These are phyloP conservation scores for Fusarium sambucinum DNA, from an alignment of 2,329 filamentous ascomycete genomes.

Conservation along the genomic window DNA sequence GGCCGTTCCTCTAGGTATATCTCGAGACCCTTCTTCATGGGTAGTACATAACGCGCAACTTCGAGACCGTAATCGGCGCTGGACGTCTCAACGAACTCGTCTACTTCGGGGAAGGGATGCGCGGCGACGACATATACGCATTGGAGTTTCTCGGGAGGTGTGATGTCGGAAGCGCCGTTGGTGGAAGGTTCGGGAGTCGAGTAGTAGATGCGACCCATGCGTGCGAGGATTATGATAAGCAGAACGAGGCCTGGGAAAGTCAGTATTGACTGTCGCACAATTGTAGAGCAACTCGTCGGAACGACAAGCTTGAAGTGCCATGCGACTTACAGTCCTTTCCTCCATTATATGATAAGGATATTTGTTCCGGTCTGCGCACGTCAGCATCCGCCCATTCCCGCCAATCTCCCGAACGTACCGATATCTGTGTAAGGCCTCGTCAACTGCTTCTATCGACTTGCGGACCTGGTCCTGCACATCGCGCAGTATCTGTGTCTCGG, in stretches of 20 bases:
- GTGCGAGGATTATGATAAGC: slow-evolving; percentile 84
- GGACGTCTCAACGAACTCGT: slow-evolving; percentile 81
- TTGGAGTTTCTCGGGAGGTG: slow-evolving; percentile 67
- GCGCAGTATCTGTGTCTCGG: slow-evolving; percentile 67
- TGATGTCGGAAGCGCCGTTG: slow-evolving; percentile 30
- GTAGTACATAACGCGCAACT: slow-evolving; percentile 77
- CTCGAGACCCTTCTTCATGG: slow-evolving; percentile 85
- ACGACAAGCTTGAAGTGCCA: rapidly evolving
- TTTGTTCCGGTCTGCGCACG: slow-evolving; percentile 73
- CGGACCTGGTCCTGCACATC: slow-evolving; percentile 80
- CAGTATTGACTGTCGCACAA: background rate
- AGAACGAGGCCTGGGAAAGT: slow-evolving; percentile 75
- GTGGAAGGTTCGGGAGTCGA: slow-evolving; percentile 43
- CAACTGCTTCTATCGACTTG: slow-evolving; percentile 78
- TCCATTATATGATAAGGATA: slow-evolving; percentile 95
- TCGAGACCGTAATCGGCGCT: slow-evolving; percentile 78
- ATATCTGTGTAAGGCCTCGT: slow-evolving; percentile 80
- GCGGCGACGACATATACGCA: slow-evolving; percentile 90
- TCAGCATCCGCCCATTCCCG: slow-evolving; percentile 23
- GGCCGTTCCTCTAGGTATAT: slow-evolving; percentile 77
- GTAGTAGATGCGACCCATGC: slow-evolving; percentile 58
- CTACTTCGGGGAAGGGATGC: slow-evolving; percentile 87
- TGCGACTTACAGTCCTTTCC: slow-evolving; percentile 80
- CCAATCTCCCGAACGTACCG: slow-evolving; percentile 60
- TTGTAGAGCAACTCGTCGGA: background rate